A percentile compares a stretch with the other conserved stretches of the same genome.
phyloP scores from a whole-genome alignment of 148 eudicot genomes.

The Polygonum aviculare region DNA sequence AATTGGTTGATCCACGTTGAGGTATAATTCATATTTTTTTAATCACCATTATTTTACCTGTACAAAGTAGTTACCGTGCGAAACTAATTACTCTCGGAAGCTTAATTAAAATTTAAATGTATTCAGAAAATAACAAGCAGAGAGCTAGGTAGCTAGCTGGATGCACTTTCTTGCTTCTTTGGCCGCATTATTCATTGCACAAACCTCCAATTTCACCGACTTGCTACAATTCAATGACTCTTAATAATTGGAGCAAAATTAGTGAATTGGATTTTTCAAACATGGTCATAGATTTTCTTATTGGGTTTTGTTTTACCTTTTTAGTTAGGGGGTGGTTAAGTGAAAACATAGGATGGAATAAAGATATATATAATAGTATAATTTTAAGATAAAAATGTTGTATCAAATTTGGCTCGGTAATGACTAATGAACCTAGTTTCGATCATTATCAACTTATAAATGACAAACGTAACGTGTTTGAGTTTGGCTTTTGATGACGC shows the following conservation, averaged over 20 bases:
- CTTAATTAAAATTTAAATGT: too few relatives aligned
- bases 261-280: neutral
- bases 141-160: neutral
- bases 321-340: too few relatives aligned
- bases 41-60: too few relatives aligned
- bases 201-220: neutral
- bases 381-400: too few relatives aligned
- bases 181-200: neutral
- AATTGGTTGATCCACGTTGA: slow-evolving; percentile 76
- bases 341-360: too few relatives aligned
- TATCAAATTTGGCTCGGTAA: too few relatives aligned
- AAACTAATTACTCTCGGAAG: too few relatives aligned
- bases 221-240: neutral
- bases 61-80: too few relatives aligned
- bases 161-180: neutral
- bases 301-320: too few relatives aligned
- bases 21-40: slow-evolving; percentile 30
- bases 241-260: too few relatives aligned
- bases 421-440: too few relatives aligned
- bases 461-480: neutral
- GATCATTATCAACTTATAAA: neutral
- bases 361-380: too few relatives aligned
- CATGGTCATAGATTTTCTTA: neutral
- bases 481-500: neutral
- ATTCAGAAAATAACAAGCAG: neutral